phyloP scores from a whole-genome alignment of 306 rosid genomes.

The peach (Prunus persica) region DNA sequence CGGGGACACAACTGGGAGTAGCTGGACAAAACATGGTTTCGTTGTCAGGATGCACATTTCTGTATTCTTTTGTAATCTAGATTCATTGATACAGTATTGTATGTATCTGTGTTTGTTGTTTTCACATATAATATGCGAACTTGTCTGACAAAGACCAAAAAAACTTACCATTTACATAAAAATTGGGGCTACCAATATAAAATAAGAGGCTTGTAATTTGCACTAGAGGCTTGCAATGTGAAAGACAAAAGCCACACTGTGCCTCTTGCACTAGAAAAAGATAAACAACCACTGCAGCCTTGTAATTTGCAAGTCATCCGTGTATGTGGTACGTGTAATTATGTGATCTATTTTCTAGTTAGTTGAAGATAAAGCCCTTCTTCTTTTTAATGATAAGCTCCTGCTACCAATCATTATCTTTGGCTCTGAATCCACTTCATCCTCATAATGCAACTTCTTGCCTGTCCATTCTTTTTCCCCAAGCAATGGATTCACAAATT shows the following conservation, averaged over 20 bases:
- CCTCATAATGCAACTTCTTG: not conserved
- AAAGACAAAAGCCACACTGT: too few relatives aligned
- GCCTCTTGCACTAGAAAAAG: too few relatives aligned
- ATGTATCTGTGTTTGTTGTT: slow-evolving; percentile 20
- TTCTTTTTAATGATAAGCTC: slow-evolving; percentile 27
- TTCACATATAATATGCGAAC: not conserved
- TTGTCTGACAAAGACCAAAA: not conserved
- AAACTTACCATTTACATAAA: not conserved
- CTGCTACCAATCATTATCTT: slow-evolving; percentile 15
- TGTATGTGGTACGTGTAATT: not conserved
- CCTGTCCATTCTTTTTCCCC: too few relatives aligned
- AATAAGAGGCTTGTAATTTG: too few relatives aligned
- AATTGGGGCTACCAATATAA: not conserved
- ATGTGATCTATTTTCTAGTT: not conserved
- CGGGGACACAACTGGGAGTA: slow-evolving; percentile 41
- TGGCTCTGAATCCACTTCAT: not conserved
- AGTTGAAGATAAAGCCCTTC: slow-evolving; percentile 24
- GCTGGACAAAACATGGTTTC: slow-evolving; percentile 44
- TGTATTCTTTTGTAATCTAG: not conserved
- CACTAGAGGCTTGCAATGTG: too few relatives aligned
- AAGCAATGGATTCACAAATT: slow-evolving; percentile 6
- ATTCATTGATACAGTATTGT: slow-evolving; percentile 13
- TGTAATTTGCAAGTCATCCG: not conserved
- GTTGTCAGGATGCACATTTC: slow-evolving; percentile 21
- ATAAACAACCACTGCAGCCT: too few relatives aligned